Percentiles rank a stretch among this genome's conserved stretches.
Conservation (phyloP, 495 filamentous ascomycete species). For the Podospora conica region DNA sequence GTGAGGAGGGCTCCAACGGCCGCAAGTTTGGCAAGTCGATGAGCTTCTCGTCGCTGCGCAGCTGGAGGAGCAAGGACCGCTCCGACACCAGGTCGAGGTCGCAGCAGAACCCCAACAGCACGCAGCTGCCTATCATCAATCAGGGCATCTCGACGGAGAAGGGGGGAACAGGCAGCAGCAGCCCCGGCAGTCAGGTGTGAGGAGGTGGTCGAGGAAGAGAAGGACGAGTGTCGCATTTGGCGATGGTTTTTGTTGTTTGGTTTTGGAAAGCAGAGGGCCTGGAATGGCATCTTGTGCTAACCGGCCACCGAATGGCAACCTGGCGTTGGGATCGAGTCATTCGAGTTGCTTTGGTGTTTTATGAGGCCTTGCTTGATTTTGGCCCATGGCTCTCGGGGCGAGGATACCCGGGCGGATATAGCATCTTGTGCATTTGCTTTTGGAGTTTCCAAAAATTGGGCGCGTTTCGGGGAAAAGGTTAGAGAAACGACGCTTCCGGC, state of each 20-base stretch:
- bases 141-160: constrained; percentile 2
- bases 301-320: background rate
- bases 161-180: background rate
- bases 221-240: background rate
- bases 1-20: constrained; percentile 32
- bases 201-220: background rate
- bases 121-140: background rate
- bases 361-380: background rate
- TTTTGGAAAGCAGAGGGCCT: background rate
- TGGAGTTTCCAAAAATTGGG: background rate
- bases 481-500: background rate
- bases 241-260: background rate
- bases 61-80: constrained; percentile 32
- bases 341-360: background rate
- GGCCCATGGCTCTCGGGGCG: background rate
- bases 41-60: constrained; percentile 38
- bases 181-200: constrained; percentile 5
- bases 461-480: background rate
- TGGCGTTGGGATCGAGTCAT: background rate
- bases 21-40: constrained; percentile 30
- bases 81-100: constrained; percentile 20
- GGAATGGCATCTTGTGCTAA: background rate
- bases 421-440: background rate
- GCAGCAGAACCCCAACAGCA: constrained; percentile 14
- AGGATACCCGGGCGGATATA: background rate